Base-by-base conservation (phyloP, 176 grass and related monocot species). In the Aegilops sharonensis region DNA sequence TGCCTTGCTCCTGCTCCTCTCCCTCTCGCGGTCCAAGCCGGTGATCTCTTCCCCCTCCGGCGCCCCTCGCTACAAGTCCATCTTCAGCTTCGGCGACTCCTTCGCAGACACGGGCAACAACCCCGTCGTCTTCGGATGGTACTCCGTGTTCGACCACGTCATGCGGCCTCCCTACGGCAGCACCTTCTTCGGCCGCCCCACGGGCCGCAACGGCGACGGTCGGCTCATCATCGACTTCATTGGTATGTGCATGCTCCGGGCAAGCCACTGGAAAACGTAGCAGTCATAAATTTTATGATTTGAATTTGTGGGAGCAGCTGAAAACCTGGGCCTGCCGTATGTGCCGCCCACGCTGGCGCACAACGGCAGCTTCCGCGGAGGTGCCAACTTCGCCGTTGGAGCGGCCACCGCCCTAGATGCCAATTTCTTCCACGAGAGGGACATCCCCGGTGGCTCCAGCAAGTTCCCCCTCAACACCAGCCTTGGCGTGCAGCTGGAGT, bases 11-110 rank as follows among this genome's bases (percentile, higher is more conserved):
- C 9, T 83, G 6, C 31, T 69, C 39, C 63, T 84, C 59, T 18
- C 36, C 36, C 36, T 37, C 36, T 37, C 36, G 36, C 81, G 4
- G 34, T 83, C n/a, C 66, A 6, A 7, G 5, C 6, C 65, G 74
- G 9, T 5, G 43, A 5, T 23, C 48, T 14, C 54, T 24, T 31
- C 45, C 20, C 27, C 50, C 13, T 52, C 48, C 48, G 13, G 13
- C 42, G 42, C 2, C 14, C 14, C 31, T 95, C 5, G 87, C 37
- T 2, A 43, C 64, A 11, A 34, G 11, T 78, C 88, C 32, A 89
- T 94, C 17, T 91, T 91, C 70, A 68, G 76, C 80, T 91, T 94
- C 27, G 87, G 92, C 9, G 80, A 94, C 37, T 91, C 92, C 3
- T 86, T 66, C 47, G 11, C 86, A 6, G 92, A 94, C 80, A 94